Base-by-base conservation (phyloP, 306 rosid genomes). In the Sphenostylis stenocarpa region DNA sequence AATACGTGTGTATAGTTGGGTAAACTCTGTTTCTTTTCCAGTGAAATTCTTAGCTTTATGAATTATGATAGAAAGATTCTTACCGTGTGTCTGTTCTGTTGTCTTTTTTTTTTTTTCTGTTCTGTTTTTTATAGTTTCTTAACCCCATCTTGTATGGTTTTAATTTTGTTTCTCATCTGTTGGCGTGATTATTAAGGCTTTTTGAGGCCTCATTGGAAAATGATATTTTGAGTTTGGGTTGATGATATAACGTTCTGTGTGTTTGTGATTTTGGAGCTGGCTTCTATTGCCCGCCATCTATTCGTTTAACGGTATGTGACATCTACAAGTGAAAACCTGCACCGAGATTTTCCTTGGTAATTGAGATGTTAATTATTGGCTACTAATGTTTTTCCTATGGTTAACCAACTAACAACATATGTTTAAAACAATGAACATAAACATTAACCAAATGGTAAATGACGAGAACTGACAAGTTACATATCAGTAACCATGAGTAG, bases 241-340 rank as follows among this genome's bases (percentile, higher is more conserved):
- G 61, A 29, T 62, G 64, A 41, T 60, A 56, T 29, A 19, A 7
- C 19, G n/a, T 33, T 7, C 1, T 21, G 38, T 48, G 33, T 3
- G 44, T 36, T 28, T 65, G 11, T 56, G 13, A 15, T 45, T 12
- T 77, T 57, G 20, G 6, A 53, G 67, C 45, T 80, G 60, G 62
- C 53, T 29, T 15, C 14, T 69, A 29, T 24, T 65, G 80, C 79
- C 66, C 5, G 58, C 82, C 70, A 75, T 43, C 31, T 86, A 53
- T 71, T 79, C 15, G 71, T 58, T 29, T 21, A 58, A 58, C 0
- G 8, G 41, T 28, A 58, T 58, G 39, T 58, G 14, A 2, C 8
- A 20, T 52, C 24, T 19, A 20, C 41, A 4, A 34, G 4, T 65
- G 28, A 63, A 11, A 63, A 10, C 16, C 48, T 36, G 17, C 48